phyloP scores from a whole-genome alignment of 345 rosid species.

The Clarkia xantiana region DNA sequence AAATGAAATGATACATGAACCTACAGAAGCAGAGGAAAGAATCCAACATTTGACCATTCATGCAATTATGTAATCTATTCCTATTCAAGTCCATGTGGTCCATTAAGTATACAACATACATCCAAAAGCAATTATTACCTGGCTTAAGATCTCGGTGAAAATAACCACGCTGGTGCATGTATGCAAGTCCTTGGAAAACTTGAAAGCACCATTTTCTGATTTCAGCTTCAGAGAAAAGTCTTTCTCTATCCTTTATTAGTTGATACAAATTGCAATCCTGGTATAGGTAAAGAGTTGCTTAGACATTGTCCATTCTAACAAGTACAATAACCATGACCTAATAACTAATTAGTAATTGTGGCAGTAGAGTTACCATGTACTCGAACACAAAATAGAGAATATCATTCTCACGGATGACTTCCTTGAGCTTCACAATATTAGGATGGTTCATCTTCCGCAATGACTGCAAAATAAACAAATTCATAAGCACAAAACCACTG shows the following conservation, averaged over 20 bases:
- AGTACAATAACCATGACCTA: background rate
- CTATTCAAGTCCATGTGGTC: no score
- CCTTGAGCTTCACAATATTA: constrained; percentile 93
- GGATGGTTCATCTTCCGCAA: constrained; percentile 81
- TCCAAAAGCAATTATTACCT: constrained; percentile 26
- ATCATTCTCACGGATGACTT: constrained; percentile 83
- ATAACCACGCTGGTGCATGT: constrained; percentile 88
- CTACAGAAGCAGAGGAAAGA: no score
- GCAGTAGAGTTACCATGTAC: constrained; percentile 50
- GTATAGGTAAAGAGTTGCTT: background rate
- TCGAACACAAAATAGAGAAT: constrained; percentile 79
- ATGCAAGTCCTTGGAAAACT: constrained; percentile 91
- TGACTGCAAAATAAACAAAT: constrained; percentile 30
- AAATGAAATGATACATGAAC: no score
- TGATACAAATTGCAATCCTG: constrained; percentile 92
- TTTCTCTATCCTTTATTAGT: constrained; percentile 72
- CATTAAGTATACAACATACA: no score
- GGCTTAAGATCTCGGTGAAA: constrained; percentile 99
- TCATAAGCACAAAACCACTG: background rate
- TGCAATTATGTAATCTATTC: no score
- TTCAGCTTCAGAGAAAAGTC: constrained; percentile 61
- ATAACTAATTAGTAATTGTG: background rate
- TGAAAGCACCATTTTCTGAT: constrained; percentile 91
- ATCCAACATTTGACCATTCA: no score
- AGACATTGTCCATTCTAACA: background rate